A percentile compares a stretch with the other conserved stretches of the same genome.
Evolutionary conservation across 163 green algal genomes (phyloP).

Genomic region (Chloroidium sp.): DNA sequence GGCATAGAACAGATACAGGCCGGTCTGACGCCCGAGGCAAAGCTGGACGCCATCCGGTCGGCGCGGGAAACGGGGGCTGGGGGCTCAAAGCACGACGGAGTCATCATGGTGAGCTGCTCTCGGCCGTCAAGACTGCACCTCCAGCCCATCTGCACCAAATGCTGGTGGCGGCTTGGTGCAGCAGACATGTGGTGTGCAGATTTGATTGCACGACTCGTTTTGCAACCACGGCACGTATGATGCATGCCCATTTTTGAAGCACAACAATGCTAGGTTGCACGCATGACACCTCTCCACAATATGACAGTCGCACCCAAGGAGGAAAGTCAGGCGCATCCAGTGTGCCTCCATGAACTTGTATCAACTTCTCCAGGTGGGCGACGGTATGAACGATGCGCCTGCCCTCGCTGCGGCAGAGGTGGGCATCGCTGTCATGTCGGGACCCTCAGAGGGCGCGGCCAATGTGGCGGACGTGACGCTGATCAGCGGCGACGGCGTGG

Average conservation of each 20-base stretch:
- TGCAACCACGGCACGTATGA: no score
- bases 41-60: slow-evolving; percentile 37
- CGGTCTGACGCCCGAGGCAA: slow-evolving; percentile 61
- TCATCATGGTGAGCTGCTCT: slow-evolving; percentile 69
- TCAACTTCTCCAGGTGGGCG: slow-evolving; percentile 30
- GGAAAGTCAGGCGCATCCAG: no score
- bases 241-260: no score
- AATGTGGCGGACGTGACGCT: slow-evolving; percentile 69
- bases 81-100: slow-evolving; percentile 1
- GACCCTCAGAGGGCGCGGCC: slow-evolving; percentile 54
- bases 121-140: no score
- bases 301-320: no score
- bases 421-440: slow-evolving; percentile 69
- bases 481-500: slow-evolving; percentile 60
- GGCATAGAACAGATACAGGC: slow-evolving; percentile 52
- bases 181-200: no score
- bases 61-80: neutral
- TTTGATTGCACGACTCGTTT: no score
- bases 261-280: no score
- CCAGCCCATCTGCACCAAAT: no score
- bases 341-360: no score
- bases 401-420: slow-evolving; percentile 73
- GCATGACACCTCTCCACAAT: no score
- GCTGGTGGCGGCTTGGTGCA: no score
- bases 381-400: slow-evolving; percentile 88